Evolutionary conservation across 148 eudicot genomes (phyloP).

Genomic region (Salicornia ramosissima): DNA sequence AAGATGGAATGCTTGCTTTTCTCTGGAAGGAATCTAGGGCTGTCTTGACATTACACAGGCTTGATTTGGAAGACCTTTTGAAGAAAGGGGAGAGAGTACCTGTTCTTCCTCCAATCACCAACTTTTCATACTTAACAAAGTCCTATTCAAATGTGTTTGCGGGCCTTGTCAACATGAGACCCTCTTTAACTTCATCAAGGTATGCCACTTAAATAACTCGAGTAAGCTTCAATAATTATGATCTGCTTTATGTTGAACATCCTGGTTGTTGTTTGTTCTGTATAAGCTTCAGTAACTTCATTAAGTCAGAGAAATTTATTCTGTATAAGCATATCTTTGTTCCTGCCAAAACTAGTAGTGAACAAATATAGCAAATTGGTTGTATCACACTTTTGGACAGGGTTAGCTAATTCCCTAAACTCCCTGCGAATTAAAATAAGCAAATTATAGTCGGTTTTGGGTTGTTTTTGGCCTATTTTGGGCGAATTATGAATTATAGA

Average conservation of each 20-base stretch:
- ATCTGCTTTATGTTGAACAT: not conserved
- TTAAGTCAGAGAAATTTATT: not conserved
- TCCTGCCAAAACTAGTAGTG: not conserved
- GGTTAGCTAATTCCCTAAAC: too few species aligned
- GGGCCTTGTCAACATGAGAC: slow-evolving; percentile 47
- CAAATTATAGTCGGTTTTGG: too few species aligned
- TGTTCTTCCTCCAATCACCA: slow-evolving; percentile 60
- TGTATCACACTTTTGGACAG: too few species aligned
- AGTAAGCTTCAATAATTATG: too few species aligned
- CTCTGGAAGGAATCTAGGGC: slow-evolving; percentile 74
- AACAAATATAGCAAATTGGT: too few species aligned
- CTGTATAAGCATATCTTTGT: not conserved
- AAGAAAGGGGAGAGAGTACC: slow-evolving; percentile 77
- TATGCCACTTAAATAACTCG: slow-evolving; percentile 18
- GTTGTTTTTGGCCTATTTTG: too few species aligned
- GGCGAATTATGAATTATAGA: too few species aligned
- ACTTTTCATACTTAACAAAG: slow-evolving; percentile 78
- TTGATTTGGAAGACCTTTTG: slow-evolving; percentile 55
- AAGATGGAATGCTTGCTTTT: slow-evolving; percentile 62
- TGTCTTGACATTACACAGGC: slow-evolving; percentile 66
- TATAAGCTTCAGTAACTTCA: too few species aligned
- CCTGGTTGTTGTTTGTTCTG: not conserved
- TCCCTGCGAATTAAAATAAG: too few species aligned
- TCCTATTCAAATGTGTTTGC: slow-evolving; percentile 80
- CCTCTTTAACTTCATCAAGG: slow-evolving; percentile 50